phyloP scores from a whole-genome alignment of 805 yeast genomes.

The Nakazawaea wickerhamii region DNA sequence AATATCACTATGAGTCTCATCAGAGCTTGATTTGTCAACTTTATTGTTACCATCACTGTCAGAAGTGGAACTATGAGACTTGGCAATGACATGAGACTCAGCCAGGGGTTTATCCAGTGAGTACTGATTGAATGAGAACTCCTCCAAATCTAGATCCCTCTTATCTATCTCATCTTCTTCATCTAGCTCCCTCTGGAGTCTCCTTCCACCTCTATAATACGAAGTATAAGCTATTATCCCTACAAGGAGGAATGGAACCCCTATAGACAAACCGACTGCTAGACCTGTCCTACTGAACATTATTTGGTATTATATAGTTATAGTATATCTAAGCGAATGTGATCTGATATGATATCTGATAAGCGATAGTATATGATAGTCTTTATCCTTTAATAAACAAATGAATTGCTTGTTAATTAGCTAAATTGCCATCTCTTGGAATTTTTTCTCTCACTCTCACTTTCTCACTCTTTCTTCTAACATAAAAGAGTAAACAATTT shows the following conservation, averaged over 20 bases:
- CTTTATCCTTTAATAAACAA: no score
- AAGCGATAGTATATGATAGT: no score
- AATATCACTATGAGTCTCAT: no score
- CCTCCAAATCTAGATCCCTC: conserved; percentile 31
- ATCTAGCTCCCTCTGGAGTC: conserved; percentile 31
- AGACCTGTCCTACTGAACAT: conserved; percentile 21
- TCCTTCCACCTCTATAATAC: conserved; percentile 33
- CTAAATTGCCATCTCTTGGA: no score
- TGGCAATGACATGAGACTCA: neutral
- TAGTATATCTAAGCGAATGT: neutral
- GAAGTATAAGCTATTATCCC: conserved; percentile 28
- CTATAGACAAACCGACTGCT: conserved; percentile 51
- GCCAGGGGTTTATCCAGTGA: neutral
- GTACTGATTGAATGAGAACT: conserved; percentile 2
- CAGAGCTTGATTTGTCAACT: no score
- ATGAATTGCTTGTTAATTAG: no score
- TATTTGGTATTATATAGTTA: neutral
- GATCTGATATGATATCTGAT: no score
- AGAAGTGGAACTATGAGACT: neutral
- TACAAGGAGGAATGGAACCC: conserved; percentile 41
- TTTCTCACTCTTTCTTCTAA: no score
- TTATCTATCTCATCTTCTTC: conserved; percentile 27
- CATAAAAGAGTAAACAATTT: no score
- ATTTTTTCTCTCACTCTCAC: no score
- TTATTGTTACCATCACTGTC: neutral